Conservation (phyloP, 495 filamentous ascomycete genomes). For the Margaritispora aquatica region DNA sequence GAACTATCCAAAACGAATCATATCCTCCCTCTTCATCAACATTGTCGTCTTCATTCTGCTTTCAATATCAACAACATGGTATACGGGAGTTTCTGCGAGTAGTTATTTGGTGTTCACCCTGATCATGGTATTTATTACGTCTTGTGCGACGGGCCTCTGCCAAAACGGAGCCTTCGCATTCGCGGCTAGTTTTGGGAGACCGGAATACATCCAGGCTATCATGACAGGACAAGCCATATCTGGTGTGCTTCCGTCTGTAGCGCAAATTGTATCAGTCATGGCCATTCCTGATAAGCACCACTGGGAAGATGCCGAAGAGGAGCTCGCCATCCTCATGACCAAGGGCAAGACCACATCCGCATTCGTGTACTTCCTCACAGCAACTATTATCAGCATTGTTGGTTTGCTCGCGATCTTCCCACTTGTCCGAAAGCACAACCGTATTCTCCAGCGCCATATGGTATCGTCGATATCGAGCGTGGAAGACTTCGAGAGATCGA, state of each 20-base stretch:
- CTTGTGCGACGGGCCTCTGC: constrained; percentile 73
- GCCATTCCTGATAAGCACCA: constrained; percentile 43
- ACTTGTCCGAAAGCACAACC: constrained; percentile 38
- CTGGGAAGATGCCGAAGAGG: constrained; percentile 1
- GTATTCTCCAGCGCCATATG: constrained; percentile 34
- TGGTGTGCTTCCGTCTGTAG: constrained; percentile 83
- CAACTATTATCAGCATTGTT: constrained; percentile 55
- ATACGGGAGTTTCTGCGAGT: constrained; percentile 50
- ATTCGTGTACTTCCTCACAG: constrained; percentile 87
- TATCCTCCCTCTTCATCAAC: constrained; percentile 65
- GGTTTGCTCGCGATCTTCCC: constrained; percentile 51
- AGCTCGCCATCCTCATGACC: neutral
- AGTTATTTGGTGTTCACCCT: constrained; percentile 78
- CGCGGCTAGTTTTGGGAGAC: constrained; percentile 72
- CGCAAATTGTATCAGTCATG: constrained; percentile 78
- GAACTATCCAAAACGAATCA: constrained; percentile 79
- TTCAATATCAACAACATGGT: constrained; percentile 67
- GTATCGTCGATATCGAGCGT: constrained; percentile 32
- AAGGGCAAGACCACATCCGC: constrained; percentile 53
- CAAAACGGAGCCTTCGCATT: constrained; percentile 96
- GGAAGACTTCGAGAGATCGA: constrained; percentile 37
- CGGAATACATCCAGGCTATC: constrained; percentile 89
- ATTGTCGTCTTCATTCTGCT: constrained; percentile 65
- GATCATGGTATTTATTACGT: constrained; percentile 71
- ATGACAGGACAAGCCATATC: constrained; percentile 94